These are phyloP conservation scores for Cunninghamia lanceolata DNA, from an alignment of 75 land plant genomes.

Conservation along the genomic window DNA sequence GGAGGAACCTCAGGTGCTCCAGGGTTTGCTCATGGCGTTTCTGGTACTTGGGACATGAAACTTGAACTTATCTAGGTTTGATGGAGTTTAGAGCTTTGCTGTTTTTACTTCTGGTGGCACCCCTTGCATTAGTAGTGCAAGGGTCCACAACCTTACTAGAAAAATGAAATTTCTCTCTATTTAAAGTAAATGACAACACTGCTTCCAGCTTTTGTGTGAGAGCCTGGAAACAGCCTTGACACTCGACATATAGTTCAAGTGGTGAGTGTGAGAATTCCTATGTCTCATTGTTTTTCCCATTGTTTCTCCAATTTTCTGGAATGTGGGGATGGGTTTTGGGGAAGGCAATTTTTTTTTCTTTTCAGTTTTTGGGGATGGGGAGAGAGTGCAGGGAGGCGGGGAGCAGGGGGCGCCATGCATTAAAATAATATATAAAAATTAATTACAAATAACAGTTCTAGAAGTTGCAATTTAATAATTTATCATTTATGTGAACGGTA, in stretches of 20 bases:
- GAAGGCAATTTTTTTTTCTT: no score
- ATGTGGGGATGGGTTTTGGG: no score
- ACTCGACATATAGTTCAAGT: neutral
- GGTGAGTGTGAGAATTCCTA: neutral
- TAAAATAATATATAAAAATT: no score
- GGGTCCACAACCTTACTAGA: neutral
- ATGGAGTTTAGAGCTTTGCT: neutral
- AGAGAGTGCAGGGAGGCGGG: no score
- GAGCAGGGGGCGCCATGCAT: no score
- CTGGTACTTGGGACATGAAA: neutral
- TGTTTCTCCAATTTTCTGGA: no score
- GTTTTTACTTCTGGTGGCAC: neutral
- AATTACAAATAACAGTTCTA: no score
- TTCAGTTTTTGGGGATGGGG: no score
- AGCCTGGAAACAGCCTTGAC: neutral
- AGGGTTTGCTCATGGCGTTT: neutral
- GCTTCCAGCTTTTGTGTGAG: neutral
- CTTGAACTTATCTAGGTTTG: neutral
- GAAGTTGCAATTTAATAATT: no score
- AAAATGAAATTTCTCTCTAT: neutral
- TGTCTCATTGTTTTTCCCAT: neutral
- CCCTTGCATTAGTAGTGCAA: no score
- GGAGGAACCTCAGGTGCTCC: neutral
- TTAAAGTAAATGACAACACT: neutral
- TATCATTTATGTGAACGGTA: no score